Percentiles rank a stretch among this genome's conserved stretches.
Evolutionary conservation across 208 protist genomes (phyloP).

Genomic region (Vickermania ingenoplastis): DNA sequence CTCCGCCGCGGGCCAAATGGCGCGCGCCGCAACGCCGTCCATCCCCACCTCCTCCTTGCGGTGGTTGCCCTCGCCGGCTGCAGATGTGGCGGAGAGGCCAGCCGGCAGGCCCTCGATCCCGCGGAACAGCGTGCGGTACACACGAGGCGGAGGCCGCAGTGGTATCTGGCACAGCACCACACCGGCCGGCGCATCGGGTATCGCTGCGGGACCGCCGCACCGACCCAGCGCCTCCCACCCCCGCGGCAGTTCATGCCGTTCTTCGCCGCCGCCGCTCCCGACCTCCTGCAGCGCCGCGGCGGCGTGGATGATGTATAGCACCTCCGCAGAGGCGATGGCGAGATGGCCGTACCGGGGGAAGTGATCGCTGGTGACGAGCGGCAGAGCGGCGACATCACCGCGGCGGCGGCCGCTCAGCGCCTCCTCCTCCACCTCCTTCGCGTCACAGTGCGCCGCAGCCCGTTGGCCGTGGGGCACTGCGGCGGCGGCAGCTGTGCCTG

Average conservation of each 20-base stretch:
- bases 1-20: no score
- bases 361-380: constrained; percentile 62
- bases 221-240: not conserved
- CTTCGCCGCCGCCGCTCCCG: not conserved
- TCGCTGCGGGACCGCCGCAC: not conserved
- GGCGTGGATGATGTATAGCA: constrained; percentile 31
- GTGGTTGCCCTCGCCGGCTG: no score
- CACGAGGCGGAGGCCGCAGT: no score
- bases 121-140: no score
- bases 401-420: constrained; percentile 20
- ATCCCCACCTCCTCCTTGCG: no score
- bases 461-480: not conserved
- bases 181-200: no score
- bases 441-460: not conserved
- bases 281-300: not conserved
- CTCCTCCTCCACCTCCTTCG: constrained; percentile 2
- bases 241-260: not conserved
- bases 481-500: not conserved
- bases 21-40: no score
- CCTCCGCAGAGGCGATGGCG: constrained; percentile 41
- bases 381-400: constrained; percentile 28
- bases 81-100: no score
- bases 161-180: no score
- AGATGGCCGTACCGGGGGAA: constrained; percentile 50
- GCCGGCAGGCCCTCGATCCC: no score